Base-by-base conservation (phyloP, 1,284 basidiomycete genomes). In the Lignosus rhinocerotis region DNA sequence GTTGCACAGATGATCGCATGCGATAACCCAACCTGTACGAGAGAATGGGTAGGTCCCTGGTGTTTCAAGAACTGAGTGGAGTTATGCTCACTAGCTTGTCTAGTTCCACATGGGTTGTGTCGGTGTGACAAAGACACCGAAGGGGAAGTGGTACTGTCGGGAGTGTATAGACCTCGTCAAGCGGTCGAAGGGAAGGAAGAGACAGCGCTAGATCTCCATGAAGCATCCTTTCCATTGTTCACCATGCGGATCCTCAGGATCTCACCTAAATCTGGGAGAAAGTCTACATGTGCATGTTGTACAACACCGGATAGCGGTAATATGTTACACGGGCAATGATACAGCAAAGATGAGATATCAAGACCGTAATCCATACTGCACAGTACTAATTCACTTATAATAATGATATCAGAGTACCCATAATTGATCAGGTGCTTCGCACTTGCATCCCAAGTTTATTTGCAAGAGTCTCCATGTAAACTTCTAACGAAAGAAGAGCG, bases 391-490 rank as follows among this genome's bases (percentile, higher is more conserved):
- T 25, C 4, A 25, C 25, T 25, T 4, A 25, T 25, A 25, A 25
- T 25, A 25, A 25, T 25, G 4, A 25, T 25, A 4, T 2, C 25
- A 25, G 25, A 2, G 25, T 8, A 44, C 32, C 14, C 7, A 3
- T 2, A 30, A 8, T 5, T 8, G 45, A 31, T 63, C 52, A 71
- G 17, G 67, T 67, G 54, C 67, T 70, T 36, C 66, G 66, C 17
- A 72, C 70, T 32, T 70, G 70, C 69, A 72, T 72, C 1, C 70
- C 88, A 32, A 83, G 69, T 61, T 83, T 81, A 71, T 88, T 88
- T 3, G 88, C 87, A 16, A 92, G 75, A 0, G 85, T 90, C 70
- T 91, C 89, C 88, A 91, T 91, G 66, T 90, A 92, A 1, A 90
- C 80, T 70, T 90, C 89, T 91, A 66, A 8, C 14, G 19, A 43